Evolutionary conservation across 345 rosid genomes (phyloP), one percentile per base, ranked within the genome.

Genomic region (Leavenworthia alabamica): DNA sequence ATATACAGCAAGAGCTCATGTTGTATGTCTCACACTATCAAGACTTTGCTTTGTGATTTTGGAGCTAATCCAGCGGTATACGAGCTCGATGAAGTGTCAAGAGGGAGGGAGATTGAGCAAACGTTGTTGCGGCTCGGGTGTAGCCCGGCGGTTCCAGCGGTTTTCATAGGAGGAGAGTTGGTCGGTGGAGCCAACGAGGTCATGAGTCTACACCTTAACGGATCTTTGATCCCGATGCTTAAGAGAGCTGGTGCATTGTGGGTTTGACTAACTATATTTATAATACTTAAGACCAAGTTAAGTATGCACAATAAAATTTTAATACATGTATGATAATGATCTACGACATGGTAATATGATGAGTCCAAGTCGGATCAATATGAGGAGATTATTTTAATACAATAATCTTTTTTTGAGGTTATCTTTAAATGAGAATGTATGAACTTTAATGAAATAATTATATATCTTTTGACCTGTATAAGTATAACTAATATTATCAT

Each of bases 171-270:
- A 0, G 94, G 94, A 11, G 80, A 84, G 46, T 85, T 88, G 43
- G 79, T 91, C 2, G 98, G 98, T 32, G 98, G 98, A 20, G 76
- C 96, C 60, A 81, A 84, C 28, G 89, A 86, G 77, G 75, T 86
- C 67, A 88, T 88, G 96, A 86, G 83, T 57, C 86, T 82, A 65
- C 98, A 88, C 72, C 98, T 91, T 45, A 84, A 75, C 48, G 81
- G 88, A 9, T 68, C 89, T 24, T 76, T 91, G 42, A 78, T 84
- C 70, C 91, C 94, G 1, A 79, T 79, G 96, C 98, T 91, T 39
- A 84, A 63, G 74, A 49, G 72, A 7, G 94, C 75, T 24, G 96
- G 98, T 17, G 98, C 98, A 23, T 64, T 91, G 31, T 91, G 98
- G 98, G 85, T 91, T 54, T 88, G 67, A 82, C 37, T 52, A 14